These are phyloP conservation scores for Lachnellula cervina DNA, from an alignment of 2,329 filamentous ascomycete species.

Conservation along the genomic window DNA sequence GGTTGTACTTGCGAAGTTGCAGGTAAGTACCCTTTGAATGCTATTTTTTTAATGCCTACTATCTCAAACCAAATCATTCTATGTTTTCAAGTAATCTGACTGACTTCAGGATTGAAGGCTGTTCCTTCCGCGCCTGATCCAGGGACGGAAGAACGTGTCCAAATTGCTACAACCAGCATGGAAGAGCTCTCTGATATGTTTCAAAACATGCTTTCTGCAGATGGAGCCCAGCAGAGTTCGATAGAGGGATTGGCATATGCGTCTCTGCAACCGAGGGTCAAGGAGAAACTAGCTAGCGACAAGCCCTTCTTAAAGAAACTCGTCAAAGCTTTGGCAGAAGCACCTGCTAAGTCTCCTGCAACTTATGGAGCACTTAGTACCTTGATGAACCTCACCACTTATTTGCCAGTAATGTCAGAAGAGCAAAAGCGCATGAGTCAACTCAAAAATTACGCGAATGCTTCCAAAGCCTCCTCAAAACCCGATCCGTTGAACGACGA, in stretches of 20 bases:
- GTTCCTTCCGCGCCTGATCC: constrained; percentile 25
- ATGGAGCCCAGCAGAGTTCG: constrained; percentile 59
- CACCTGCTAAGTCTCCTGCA: constrained; percentile 60
- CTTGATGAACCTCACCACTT: constrained; percentile 77
- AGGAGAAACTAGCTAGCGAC: constrained; percentile 73
- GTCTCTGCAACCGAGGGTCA: constrained; percentile 78
- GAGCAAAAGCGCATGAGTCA: constrained; percentile 91
- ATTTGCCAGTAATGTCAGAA: constrained; percentile 71
- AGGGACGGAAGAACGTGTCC: constrained; percentile 35
- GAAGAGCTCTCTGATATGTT: constrained; percentile 63
- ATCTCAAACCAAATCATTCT: constrained; percentile 13
- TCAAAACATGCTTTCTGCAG: constrained; percentile 60
- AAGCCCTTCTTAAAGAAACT: constrained; percentile 63
- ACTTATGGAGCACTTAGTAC: constrained; percentile 86
- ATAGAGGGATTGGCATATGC: constrained; percentile 92
- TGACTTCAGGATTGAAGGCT: constrained; percentile 33
- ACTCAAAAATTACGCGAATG: constrained; percentile 90
- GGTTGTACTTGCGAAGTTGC: constrained; percentile 70
- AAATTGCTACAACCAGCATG: constrained; percentile 54
- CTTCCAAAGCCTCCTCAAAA: constrained; percentile 60
- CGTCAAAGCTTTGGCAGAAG: constrained; percentile 55
- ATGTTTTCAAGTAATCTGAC: constrained; percentile 26
- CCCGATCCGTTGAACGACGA: constrained; percentile 71
- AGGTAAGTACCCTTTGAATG: constrained; percentile 41
- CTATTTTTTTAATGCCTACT: constrained; percentile 10